A percentile compares a stretch with the other conserved stretches of the same genome.
Conservation (phyloP, 164 flowering plant genomes). For the Echeveria elegans region DNA sequence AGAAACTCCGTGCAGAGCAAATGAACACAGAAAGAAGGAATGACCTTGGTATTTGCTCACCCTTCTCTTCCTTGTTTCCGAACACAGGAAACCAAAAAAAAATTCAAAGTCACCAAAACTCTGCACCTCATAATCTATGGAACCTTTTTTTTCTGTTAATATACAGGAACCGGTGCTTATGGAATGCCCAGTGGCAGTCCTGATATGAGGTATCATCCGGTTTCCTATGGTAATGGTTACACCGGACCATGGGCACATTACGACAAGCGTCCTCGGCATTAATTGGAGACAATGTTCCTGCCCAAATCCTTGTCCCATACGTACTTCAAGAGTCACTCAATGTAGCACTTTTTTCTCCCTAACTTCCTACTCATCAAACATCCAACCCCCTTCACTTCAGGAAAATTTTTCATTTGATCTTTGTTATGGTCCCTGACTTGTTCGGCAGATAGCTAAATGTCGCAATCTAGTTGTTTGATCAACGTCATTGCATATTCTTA, state of each 20-base stretch:
- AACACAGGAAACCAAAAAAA: too few species aligned
- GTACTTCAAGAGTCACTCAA: background rate
- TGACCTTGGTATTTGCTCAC: conserved; percentile 26
- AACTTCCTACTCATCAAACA: too few species aligned
- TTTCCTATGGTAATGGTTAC: conserved; percentile 24
- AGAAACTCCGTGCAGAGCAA: conserved; percentile 50
- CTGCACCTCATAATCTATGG: background rate
- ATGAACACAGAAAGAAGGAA: conserved; percentile 30
- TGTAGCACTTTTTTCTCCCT: background rate
- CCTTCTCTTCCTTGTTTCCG: background rate
- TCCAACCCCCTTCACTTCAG: too few species aligned
- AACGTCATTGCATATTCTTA: too few species aligned
- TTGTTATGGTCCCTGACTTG: too few species aligned
- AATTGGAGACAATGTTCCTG: background rate
- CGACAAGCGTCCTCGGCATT: conserved; percentile 32
- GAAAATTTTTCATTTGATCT: too few species aligned
- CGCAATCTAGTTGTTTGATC: too few species aligned
- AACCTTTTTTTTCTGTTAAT: conserved; percentile 7
- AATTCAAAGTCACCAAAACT: too few species aligned
- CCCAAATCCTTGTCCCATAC: background rate
- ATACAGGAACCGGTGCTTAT: conserved; percentile 27
- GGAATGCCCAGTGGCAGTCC: conserved; percentile 39
- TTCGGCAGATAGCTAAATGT: too few species aligned
- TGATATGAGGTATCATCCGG: conserved; percentile 32
- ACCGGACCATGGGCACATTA: conserved; percentile 34